Conservation (phyloP, 495 filamentous ascomycete species). For the Umbilicaria muhlenbergii region DNA sequence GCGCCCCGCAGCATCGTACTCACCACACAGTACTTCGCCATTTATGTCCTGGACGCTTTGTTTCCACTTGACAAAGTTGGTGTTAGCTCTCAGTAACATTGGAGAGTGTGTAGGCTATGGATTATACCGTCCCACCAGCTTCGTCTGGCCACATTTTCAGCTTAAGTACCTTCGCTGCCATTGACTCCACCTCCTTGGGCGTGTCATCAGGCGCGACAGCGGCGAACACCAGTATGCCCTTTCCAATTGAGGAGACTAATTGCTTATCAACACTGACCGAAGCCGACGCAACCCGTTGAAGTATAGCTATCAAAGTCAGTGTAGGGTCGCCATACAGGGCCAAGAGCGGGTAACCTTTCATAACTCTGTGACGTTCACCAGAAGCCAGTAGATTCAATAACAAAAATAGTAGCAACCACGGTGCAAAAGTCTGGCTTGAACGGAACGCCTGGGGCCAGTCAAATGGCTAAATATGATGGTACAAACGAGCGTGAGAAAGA, state of each 20-base stretch:
- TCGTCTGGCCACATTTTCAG: conserved; percentile 77
- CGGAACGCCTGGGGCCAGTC: too few relatives aligned
- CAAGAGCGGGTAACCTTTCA: conserved; percentile 29
- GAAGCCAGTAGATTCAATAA: conserved; percentile 8
- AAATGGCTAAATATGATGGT: too few relatives aligned
- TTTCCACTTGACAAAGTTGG: conserved; percentile 51
- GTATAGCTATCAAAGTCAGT: conserved; percentile 46
- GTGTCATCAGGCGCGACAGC: conserved; percentile 85
- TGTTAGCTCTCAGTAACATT: conserved; percentile 6
- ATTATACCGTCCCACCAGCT: conserved; percentile 34
- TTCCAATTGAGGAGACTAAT: conserved; percentile 76
- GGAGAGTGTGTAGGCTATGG: neutral
- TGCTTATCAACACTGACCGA: conserved; percentile 96
- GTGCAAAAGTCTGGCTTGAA: conserved; percentile 2
- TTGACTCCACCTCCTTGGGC: conserved; percentile 65
- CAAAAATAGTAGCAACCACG: conserved; percentile 14
- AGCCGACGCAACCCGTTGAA: conserved; percentile 90
- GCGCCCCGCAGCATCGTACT: conserved; percentile 11
- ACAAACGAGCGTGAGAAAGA: neutral
- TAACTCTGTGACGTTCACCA: conserved; percentile 3
- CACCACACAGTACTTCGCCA: conserved; percentile 85
- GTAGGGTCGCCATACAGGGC: neutral
- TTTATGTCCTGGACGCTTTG: conserved; percentile 69
- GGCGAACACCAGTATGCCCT: conserved; percentile 80
- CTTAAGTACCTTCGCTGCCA: conserved; percentile 78